Evolutionary conservation across 306 rosid genomes (phyloP), one percentile per base, ranked within the genome.

Genomic region (Ammopiptanthus mongolicus): DNA sequence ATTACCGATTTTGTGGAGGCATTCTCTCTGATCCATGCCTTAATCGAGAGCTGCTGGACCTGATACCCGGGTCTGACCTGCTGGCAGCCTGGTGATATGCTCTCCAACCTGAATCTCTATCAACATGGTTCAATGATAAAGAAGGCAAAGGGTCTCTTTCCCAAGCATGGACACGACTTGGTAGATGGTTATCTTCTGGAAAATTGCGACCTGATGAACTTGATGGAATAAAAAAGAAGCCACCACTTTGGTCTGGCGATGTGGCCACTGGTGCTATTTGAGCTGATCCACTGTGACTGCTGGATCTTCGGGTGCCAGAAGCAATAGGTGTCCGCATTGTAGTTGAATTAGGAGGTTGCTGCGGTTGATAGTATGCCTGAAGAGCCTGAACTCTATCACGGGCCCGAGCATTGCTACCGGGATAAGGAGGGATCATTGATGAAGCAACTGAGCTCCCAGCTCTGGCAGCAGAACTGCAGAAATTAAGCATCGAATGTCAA

Each of bases 381-480:
- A 96, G 97, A 69, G 98, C 99, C 84, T 92, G 98, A 39, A 86
- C 99, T 77, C 99, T 87, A 75, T 92, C 97, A 61, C 90, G 97
- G 44, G 93, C 86, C 48, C 97, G 93, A 50, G 97, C 98, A 83
- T 89, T 96, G 92, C 98, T 96, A 41, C 98, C 97, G 1, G 92
- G 99, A 68, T 96, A 96, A 53, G 97, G 97, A 78, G 98, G 97
- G 74, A 96, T 84, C 97, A 92, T 90, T 39, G 99, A 85, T 6
- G 99, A 90, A 17, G 85, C 84, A 41, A 89, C 88, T 14, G 96
- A 89, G 85, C 96, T 90, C 53, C 97, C 98, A 23, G 91, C 89
- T 83, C 99, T 90, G 55, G 93, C 90, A 62, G 87, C 87, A 66
- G 97, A 86, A 84, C 96, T 90, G 87, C 89, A 87, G 55, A 81